Evolutionary conservation across 768 basidiomycete genomes (phyloP).

Genomic region (Lentinula detonsa): DNA sequence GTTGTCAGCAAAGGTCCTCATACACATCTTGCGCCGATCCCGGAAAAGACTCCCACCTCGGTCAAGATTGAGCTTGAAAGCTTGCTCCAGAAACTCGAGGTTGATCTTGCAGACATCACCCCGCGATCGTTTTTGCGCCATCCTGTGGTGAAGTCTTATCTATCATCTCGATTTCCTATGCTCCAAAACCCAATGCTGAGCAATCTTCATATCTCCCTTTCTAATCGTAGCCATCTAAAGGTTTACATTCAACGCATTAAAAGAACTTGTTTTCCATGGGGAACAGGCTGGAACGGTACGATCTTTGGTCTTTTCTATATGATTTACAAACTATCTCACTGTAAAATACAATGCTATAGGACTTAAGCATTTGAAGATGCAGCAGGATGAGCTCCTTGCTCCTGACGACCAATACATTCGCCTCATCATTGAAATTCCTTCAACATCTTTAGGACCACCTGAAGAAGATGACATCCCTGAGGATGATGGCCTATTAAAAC

Average conservation of each 20-base stretch:
- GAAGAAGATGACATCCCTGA: not conserved
- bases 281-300: slow-evolving; percentile 19
- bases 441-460: no score
- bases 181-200: slow-evolving; percentile 11
- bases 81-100: slow-evolving; percentile 7
- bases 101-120: slow-evolving; percentile 19
- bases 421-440: not conserved
- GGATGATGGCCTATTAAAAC: no score
- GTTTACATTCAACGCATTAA: slow-evolving; percentile 14
- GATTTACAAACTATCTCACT: not conserved
- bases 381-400: slow-evolving; percentile 1
- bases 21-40: slow-evolving; percentile 9
- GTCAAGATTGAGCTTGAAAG: slow-evolving; percentile 7
- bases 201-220: slow-evolving; percentile 21
- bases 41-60: slow-evolving; percentile 10
- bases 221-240: slow-evolving; percentile 15
- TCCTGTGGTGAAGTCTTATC: slow-evolving; percentile 11
- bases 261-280: slow-evolving; percentile 10
- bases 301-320: not conserved
- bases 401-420: slow-evolving; percentile 11
- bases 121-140: slow-evolving; percentile 17
- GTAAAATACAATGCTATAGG: slow-evolving; percentile 6
- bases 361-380: slow-evolving; percentile 8
- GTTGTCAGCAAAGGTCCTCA: slow-evolving; percentile 5
- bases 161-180: slow-evolving; percentile 9